Evolutionary conservation across 176 grass and related monocot genomes (phyloP).

Genomic region (Rhynchospora breviuscula): DNA sequence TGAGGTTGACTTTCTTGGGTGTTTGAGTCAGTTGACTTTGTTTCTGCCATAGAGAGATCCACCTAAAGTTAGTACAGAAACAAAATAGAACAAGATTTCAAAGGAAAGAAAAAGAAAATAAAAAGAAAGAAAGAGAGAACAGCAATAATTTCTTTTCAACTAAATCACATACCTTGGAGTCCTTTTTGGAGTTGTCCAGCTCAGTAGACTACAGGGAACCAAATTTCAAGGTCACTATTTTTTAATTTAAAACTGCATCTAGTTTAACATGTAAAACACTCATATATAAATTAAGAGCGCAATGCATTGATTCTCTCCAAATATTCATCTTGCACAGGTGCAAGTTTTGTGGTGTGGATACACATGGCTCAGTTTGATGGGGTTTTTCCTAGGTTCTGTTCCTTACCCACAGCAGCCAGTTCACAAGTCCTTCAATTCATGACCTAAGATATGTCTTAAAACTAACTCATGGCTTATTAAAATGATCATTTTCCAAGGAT

Average conservation of each 20-base stretch:
- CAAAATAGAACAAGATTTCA: neutral
- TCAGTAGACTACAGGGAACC: neutral
- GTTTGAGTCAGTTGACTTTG: neutral
- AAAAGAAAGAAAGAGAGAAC: neutral
- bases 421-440: neutral
- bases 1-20: neutral
- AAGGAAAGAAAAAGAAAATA: neutral
- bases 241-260: neutral
- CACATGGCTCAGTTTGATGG: neutral
- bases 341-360: neutral
- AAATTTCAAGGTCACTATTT: constrained; percentile 1
- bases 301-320: neutral
- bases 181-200: neutral
- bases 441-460: neutral
- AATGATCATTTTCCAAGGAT: neutral
- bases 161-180: neutral
- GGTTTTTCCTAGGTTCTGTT: neutral
- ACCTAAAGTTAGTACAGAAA: constrained; percentile 12
- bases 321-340: neutral
- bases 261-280: neutral
- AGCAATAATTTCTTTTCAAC: neutral
- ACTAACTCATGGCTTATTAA: neutral
- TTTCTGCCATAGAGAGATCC: neutral
- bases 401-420: neutral
- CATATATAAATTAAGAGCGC: neutral